Conservation (phyloP, 768 basidiomycete species). For the Termitomyces sp. region DNA sequence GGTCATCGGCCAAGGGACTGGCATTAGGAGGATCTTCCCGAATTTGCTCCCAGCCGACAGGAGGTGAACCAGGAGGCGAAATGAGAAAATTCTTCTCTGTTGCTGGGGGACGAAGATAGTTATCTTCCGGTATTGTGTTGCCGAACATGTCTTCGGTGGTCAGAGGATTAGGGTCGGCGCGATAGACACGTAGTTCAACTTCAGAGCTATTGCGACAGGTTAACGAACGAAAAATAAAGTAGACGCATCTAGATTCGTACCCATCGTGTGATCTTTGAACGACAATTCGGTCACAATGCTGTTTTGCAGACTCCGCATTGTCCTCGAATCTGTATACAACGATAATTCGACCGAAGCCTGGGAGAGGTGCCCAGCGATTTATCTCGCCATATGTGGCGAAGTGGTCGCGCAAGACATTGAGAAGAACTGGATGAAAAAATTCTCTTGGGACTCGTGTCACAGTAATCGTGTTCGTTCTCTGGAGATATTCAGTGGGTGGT, state of each 20-base stretch:
- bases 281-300: slow-evolving; percentile 57
- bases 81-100: slow-evolving; percentile 94
- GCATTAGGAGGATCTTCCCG: slow-evolving; percentile 88
- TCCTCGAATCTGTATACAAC: slow-evolving; percentile 69
- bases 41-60: slow-evolving; percentile 93
- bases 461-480: slow-evolving; percentile 78
- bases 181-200: slow-evolving; percentile 61
- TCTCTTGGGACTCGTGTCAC: slow-evolving; percentile 72
- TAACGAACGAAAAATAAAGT: slow-evolving; percentile 6
- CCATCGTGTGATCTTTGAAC: slow-evolving; percentile 47
- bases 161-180: slow-evolving; percentile 69
- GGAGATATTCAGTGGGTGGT: slow-evolving; percentile 16
- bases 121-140: slow-evolving; percentile 32
- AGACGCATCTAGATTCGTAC: slow-evolving; percentile 34
- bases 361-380: slow-evolving; percentile 88
- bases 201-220: slow-evolving; percentile 32
- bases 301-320: slow-evolving; percentile 65
- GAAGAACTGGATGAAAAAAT: slow-evolving; percentile 72
- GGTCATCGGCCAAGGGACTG: slow-evolving; percentile 80
- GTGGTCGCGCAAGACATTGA: slow-evolving; percentile 63
- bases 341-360: slow-evolving; percentile 77
- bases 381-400: slow-evolving; percentile 78
- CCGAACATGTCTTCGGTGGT: slow-evolving; percentile 27
- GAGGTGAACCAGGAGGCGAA: slow-evolving; percentile 96
- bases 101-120: slow-evolving; percentile 72